phyloP scores from a whole-genome alignment of 192 early-diverging fungal species.

The Geranomyces michiganensis region DNA sequence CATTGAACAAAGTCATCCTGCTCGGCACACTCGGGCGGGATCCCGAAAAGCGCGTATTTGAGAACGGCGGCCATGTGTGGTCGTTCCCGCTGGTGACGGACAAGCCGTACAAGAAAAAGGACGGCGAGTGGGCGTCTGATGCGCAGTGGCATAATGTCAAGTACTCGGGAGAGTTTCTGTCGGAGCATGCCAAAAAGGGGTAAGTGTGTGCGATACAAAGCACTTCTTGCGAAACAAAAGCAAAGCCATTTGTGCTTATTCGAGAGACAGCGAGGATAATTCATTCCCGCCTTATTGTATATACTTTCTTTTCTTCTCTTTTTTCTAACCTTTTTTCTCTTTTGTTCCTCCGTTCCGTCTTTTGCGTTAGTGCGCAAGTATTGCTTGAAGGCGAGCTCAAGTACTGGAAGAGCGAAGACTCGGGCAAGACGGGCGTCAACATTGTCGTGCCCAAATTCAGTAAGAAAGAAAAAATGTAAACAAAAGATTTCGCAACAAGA shows the following conservation, averaged over 20 bases:
- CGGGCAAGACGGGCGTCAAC: conserved; percentile 1
- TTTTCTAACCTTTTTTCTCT: too few relatives aligned
- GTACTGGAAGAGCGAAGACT: conserved; percentile 2
- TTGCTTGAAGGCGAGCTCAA: background rate
- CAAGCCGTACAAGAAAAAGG: background rate
- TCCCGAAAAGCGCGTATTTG: background rate
- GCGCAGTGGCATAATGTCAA: background rate
- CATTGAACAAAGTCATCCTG: conserved; percentile 6
- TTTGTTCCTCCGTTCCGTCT: too few relatives aligned
- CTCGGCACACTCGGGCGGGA: background rate
- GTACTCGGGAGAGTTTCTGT: background rate
- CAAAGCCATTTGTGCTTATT: too few relatives aligned
- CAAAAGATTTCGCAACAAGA: too few relatives aligned
- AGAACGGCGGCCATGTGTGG: background rate
- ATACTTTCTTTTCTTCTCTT: too few relatives aligned
- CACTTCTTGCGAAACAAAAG: too few relatives aligned
- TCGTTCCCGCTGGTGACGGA: background rate
- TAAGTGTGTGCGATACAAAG: background rate
- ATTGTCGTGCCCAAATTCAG: conserved; percentile 9
- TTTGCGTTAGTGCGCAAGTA: background rate
- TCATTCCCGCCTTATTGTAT: too few relatives aligned
- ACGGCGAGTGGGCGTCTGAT: background rate
- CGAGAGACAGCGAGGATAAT: too few relatives aligned
- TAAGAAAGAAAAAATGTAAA: too few relatives aligned
- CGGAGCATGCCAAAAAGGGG: background rate